phyloP scores from a whole-genome alignment of 768 basidiomycete genomes.

The Cystoderma amianthinum region DNA sequence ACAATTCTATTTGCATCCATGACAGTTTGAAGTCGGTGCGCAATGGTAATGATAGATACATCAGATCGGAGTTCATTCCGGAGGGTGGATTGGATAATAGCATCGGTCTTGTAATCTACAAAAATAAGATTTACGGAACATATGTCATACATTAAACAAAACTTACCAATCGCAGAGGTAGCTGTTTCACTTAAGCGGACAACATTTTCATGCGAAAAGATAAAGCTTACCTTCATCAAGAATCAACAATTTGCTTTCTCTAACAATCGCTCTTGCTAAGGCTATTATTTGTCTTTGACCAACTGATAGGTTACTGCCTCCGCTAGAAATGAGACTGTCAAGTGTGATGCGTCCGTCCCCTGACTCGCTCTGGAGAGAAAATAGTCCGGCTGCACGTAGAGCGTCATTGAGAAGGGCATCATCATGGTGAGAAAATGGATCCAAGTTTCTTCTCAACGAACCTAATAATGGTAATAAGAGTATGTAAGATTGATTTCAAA shows the following conservation, averaged over 20 bases:
- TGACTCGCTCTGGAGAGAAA: constrained; percentile 30
- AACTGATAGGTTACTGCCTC: constrained; percentile 62
- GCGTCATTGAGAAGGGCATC: constrained; percentile 29
- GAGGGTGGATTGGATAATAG: constrained; percentile 61
- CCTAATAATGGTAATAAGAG: constrained; percentile 18
- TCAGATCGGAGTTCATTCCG: constrained; percentile 54
- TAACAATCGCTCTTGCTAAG: constrained; percentile 48
- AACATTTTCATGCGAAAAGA: constrained; percentile 49
- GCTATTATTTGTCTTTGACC: constrained; percentile 66
- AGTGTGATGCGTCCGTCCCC: constrained; percentile 35
- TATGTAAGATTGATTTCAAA: not conserved
- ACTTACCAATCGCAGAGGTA: constrained; percentile 36
- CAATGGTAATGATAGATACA: constrained; percentile 52
- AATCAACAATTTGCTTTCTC: constrained; percentile 48
- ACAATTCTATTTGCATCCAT: constrained; percentile 2
- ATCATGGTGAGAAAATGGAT: constrained; percentile 47
- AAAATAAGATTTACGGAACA: constrained; percentile 14
- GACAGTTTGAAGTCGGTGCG: constrained; percentile 55
- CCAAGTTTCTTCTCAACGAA: constrained; percentile 49
- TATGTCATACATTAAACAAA: constrained; percentile 18
- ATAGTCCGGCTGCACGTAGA: constrained; percentile 24
- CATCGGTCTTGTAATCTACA: constrained; percentile 50
- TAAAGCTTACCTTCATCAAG: constrained; percentile 45
- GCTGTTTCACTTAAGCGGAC: constrained; percentile 18
- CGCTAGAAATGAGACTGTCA: constrained; percentile 32